phyloP scores from a whole-genome alignment of 768 basidiomycete genomes.

The Russula lepida region DNA sequence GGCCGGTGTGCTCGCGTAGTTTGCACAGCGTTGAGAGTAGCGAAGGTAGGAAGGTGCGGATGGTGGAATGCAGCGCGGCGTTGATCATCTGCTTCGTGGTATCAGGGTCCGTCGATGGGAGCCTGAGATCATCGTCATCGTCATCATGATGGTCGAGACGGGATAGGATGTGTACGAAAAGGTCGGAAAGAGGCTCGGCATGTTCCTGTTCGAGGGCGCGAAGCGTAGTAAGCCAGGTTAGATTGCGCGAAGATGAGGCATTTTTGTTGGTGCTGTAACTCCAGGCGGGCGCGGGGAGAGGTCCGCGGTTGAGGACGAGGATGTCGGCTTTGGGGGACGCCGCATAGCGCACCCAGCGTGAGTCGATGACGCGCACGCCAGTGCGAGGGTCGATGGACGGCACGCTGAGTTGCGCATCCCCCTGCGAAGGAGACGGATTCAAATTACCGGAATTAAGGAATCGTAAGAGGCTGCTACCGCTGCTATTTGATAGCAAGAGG shows the following conservation, averaged over 20 bases:
- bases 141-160: background rate
- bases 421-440: background rate
- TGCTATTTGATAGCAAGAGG: background rate
- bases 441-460: constrained; percentile 11
- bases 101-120: background rate
- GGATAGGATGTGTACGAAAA: constrained; percentile 4
- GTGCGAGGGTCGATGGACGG: constrained; percentile 16
- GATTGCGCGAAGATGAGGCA: background rate
- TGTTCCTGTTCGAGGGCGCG: constrained; percentile 1
- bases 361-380: constrained; percentile 9
- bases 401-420: background rate
- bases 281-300: constrained; percentile 17
- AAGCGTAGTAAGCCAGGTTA: constrained; percentile 9
- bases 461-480: constrained; percentile 5
- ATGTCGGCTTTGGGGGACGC: constrained; percentile 1
- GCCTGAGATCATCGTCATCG: background rate
- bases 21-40: constrained; percentile 2
- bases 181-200: background rate
- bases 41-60: constrained; percentile 15
- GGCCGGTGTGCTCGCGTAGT: constrained; percentile 1
- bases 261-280: constrained; percentile 7
- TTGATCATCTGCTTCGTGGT: background rate
- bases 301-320: constrained; percentile 12
- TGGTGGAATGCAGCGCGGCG: constrained; percentile 14
- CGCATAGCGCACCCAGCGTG: constrained; percentile 4